Evolutionary conservation across 1,139 yeast genomes (phyloP), one percentile per base, ranked within the genome.

Genomic region (Candida buenavistaensis): DNA sequence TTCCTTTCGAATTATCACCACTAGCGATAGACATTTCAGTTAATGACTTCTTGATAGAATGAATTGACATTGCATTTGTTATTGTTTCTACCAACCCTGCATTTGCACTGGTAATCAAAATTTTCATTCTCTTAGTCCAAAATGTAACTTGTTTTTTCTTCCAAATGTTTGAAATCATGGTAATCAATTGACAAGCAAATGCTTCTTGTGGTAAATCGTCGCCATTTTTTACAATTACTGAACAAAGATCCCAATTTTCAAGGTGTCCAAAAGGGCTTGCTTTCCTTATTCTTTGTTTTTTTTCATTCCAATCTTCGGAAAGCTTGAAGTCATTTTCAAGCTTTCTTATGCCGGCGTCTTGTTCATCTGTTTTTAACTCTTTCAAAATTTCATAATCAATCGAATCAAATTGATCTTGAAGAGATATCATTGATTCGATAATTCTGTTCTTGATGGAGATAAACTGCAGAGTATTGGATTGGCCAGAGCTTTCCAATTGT

Each of bases 171-270:
- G 95, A 82, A 59, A 90, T 86, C 28, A 95, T 82, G 37, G 85
- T 81, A 32, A 92, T 90, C 24, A 92, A 59, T 54, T 92, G 98
- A 47, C 97, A 89, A 0, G 98, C 98, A 68, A 92, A 89, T 0
- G 98, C 97, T 55, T 92, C 98, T 55, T 92, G 98, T 14, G 96
- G 86, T 35, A 92, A 60, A 57, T 92, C 98, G 51, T 86, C 92
- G 20, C 98, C 98, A 32, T 96, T 90, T 53, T 92, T 92, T 6
- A 92, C 96, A 54, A 92, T 92, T 3, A 90, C 97, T 0, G 97
- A 89, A 47, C 92, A 88, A 25, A 92, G 59, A 41, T 92, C 97
- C 98, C 98, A 92, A 55, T 88, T 86, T 22, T 82, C 84, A 19
- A 84, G 58, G 53, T 89, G 95, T 0, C 98, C 98, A 54, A 70